Base-by-base conservation (phyloP, 2,329 filamentous ascomycete genomes). In the Arthroderma sp. region DNA sequence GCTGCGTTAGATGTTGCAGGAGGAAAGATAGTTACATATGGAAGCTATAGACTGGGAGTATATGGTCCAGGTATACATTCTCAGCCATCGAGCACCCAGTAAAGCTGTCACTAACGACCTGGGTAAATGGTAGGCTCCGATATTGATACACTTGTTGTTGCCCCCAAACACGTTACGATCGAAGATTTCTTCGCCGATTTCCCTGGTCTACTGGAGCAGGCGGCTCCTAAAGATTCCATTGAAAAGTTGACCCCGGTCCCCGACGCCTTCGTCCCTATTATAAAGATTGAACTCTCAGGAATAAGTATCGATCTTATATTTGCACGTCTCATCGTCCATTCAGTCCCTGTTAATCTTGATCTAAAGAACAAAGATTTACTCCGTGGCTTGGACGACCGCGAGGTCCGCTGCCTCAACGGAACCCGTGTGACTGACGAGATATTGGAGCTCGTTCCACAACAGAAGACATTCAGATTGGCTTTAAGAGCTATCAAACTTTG, bases 271-370 rank as follows among this genome's bases (percentile, higher is more conserved):
- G 89, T 96, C 5, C 91, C 91, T 40, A 94, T 98, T 61, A 96
- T 98, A 70, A 96, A 95, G 62, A 85, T 96, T 57, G 86, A 94
- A 61, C 86, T 93, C 54, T 79, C 75, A 42, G 85, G 82, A 41
- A 93, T 98, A 60, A 91, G 86, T 62, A 93, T 98, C 60, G 91
- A 98, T 73, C 68, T 98, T 53, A 93, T 96, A 60, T 87, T 88
- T 65, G 83, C 84, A 52, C 75, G 84, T 45, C 77, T 93, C 53
- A 70, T 81, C 48, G 68, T 86, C 52, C 77, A 78, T 54, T 75
- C 86, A 53, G 74, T 94, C 51, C 80, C 84, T 28, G 73, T 78
- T 42, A 74, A 83, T 48, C 75, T 91, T 49, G 78, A 82, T 44
- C 70, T 96, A 43, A 83, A 82, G 49, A 87, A 95, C 61, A 88